Conservation (phyloP, 2,329 filamentous ascomycete species). For the Pseudogymnoascus sp. region DNA sequence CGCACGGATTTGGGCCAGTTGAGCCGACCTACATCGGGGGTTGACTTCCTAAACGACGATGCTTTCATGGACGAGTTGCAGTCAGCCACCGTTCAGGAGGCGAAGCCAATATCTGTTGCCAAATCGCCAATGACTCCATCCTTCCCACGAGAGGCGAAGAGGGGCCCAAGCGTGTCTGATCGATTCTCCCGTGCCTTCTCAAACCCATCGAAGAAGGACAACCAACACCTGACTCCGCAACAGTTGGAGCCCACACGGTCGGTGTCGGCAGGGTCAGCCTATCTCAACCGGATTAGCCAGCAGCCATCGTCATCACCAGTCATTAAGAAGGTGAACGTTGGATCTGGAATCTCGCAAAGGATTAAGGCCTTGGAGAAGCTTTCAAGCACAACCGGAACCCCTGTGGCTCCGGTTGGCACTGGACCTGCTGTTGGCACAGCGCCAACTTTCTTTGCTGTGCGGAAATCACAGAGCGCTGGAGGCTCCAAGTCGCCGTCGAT, state of each 20-base stretch:
- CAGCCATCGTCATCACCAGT: constrained; percentile 41
- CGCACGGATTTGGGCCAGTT: constrained; percentile 36
- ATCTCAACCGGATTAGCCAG: constrained; percentile 48
- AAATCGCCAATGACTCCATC: constrained; percentile 74
- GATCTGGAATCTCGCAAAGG: constrained; percentile 83
- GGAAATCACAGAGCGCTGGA: constrained; percentile 32
- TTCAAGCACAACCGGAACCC: constrained; percentile 36
- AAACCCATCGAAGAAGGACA: constrained; percentile 27
- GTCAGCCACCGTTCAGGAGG: constrained; percentile 72
- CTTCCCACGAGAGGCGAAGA: constrained; percentile 34
- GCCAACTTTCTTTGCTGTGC: constrained; percentile 53
- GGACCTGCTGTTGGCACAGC: constrained; percentile 14
- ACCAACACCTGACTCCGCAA: constrained; percentile 24
- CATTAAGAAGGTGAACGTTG: constrained; percentile 71
- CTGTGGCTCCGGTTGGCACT: constrained; percentile 31
- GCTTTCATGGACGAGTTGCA: constrained; percentile 79
- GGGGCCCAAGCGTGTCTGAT: constrained; percentile 16
- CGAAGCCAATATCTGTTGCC: constrained; percentile 68
- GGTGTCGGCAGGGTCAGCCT: constrained; percentile 46
- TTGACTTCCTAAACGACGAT: constrained; percentile 62
- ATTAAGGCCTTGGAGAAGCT: constrained; percentile 90
- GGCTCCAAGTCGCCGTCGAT: constrained; percentile 30
- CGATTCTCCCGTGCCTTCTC: constrained; percentile 28
- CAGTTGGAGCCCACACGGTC: constrained; percentile 21
- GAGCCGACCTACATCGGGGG: constrained; percentile 29